Base-by-base conservation (phyloP, 495 filamentous ascomycete genomes). In the Aspergillus ostianus region DNA sequence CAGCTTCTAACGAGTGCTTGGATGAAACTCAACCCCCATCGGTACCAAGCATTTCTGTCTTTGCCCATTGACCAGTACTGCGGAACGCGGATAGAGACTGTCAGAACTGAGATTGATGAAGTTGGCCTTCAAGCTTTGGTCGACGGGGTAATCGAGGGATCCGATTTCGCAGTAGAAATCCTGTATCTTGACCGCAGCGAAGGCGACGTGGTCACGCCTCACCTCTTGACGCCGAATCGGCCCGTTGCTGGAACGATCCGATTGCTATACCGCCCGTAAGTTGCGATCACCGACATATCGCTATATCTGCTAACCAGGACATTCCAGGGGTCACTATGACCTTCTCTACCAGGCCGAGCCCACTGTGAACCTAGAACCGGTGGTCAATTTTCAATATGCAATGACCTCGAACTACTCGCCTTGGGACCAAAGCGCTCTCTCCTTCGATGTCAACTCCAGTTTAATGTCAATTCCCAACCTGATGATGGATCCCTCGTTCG, bases 121-220 rank as follows among this genome's bases (percentile, higher is more conserved):
- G 74, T 96, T 18, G 90, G 91, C 13, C 80, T 98, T 20, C 85
- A 84, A 59, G 83, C 89, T 30, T 76, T 97, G 55, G 81, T 90
- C 60, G 88, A 94, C 61, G 84, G 92, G 15, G 80, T 98, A 2
- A 84, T 97, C 53, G 88, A 90, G 29, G 68, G 56, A 7, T 87
- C 87, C 46, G 87, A 86, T 15, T 84, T 97, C 61, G 84, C 87
- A 10, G 84, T 97, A 10, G 90, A 97, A 66, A 86, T 98, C 47
- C 84, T 93, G 9, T 97, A 97, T 66, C 83, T 98, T 20, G 94
- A 98, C 73, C 85, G 94, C 57, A 96, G 90, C 64, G 79, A 85
- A 59, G 93, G 93, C 17, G 80, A 83, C 19, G 83, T 87, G 59
- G 91, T 93, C 61, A 97, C 93, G 70, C 82, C 83, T 30, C 89